These are phyloP conservation scores for Selenicereus undatus DNA, from an alignment of 148 eudicot genomes.

Conservation along the genomic window DNA sequence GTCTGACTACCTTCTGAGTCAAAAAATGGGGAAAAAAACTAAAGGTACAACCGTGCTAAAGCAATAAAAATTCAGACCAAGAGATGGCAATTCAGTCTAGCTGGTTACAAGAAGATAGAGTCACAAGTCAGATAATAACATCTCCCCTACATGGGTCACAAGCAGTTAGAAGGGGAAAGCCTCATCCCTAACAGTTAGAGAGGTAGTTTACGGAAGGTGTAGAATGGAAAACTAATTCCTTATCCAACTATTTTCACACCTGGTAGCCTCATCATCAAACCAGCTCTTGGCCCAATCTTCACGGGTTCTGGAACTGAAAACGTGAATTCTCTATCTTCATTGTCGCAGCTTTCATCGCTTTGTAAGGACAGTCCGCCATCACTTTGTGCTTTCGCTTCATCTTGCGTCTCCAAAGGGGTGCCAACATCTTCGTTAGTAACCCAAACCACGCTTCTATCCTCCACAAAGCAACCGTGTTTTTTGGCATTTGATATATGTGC, in stretches of 20 bases:
- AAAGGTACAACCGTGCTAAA: neutral
- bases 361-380: slow-evolving; percentile 34
- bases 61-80: neutral
- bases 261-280: slow-evolving; percentile 29
- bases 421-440: slow-evolving; percentile 34
- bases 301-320: slow-evolving; percentile 55
- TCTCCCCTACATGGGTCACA: neutral
- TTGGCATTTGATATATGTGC: slow-evolving; percentile 31
- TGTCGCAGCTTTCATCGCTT: slow-evolving; percentile 17
- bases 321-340: slow-evolving; percentile 26
- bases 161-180: neutral
- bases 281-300: slow-evolving; percentile 56
- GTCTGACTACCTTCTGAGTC: neutral
- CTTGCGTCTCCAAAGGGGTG: slow-evolving; percentile 25
- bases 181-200: neutral
- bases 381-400: slow-evolving; percentile 38
- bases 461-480: slow-evolving; percentile 58
- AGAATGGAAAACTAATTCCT: neutral
- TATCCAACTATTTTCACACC: slow-evolving; percentile 31
- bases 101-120: neutral
- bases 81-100: slow-evolving; percentile 1
- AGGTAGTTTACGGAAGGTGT: neutral
- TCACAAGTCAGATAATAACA: neutral
- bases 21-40: neutral
- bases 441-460: slow-evolving; percentile 47